Percentiles rank a stretch among this genome's conserved stretches.
These are phyloP conservation scores for Phytophthora tentaculata DNA, from an alignment of 352 stramenopile genomes.

Conservation along the genomic window DNA sequence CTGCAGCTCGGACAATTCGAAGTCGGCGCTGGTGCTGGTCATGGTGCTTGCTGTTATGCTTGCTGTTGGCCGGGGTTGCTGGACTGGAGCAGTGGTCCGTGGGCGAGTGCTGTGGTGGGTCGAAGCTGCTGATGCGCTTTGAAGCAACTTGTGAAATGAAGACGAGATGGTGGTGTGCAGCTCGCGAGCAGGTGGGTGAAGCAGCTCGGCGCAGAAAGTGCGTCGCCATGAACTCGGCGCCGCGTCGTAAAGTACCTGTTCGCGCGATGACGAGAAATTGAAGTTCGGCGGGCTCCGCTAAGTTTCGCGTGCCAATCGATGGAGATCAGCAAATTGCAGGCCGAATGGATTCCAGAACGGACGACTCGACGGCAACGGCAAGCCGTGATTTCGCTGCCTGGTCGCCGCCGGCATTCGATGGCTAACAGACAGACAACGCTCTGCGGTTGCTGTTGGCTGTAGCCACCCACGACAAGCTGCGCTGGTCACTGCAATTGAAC, in stretches of 20 bases:
- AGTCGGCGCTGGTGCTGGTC: slow-evolving; percentile 70
- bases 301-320: slow-evolving; percentile 41
- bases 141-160: slow-evolving; percentile 49
- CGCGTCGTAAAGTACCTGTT: slow-evolving; percentile 30
- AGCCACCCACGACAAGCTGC: slow-evolving; percentile 17
- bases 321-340: slow-evolving; percentile 34
- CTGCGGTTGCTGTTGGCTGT: neutral
- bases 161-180: slow-evolving; percentile 24
- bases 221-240: slow-evolving; percentile 22
- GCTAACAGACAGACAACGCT: neutral
- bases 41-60: slow-evolving; percentile 21
- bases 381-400: slow-evolving; percentile 22
- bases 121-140: slow-evolving; percentile 25
- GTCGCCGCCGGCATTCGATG: slow-evolving; percentile 6
- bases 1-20: slow-evolving; percentile 80
- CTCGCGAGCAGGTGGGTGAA: slow-evolving; percentile 29
- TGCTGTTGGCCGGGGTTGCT: neutral
- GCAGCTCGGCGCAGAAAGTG: slow-evolving; percentile 37
- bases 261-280: slow-evolving; percentile 38
- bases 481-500: slow-evolving; percentile 18
- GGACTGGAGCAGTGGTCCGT: slow-evolving; percentile 1
- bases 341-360: slow-evolving; percentile 25
- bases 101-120: slow-evolving; percentile 2
- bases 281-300: slow-evolving; percentile 27
- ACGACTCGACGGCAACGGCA: slow-evolving; percentile 22